These are phyloP conservation scores for Penicillium paxilli DNA, from an alignment of 495 filamentous ascomycete genomes.

Conservation along the genomic window DNA sequence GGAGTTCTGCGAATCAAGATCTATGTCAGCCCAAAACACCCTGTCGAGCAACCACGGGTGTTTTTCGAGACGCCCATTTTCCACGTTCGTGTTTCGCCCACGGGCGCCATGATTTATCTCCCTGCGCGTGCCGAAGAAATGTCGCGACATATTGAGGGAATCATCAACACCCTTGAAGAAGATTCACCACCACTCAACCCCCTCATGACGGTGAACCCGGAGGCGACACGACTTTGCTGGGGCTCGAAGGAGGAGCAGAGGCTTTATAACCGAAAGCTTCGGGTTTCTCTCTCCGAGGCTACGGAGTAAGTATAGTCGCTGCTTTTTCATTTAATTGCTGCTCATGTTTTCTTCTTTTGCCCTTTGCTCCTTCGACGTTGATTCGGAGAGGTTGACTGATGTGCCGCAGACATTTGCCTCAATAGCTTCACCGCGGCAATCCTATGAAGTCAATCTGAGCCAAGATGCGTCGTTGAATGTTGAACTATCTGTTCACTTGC, in stretches of 20 bases:
- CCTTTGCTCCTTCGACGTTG: too few relatives aligned
- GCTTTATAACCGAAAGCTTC: constrained; percentile 77
- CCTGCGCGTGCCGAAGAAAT: constrained; percentile 73
- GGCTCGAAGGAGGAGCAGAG: constrained; percentile 75
- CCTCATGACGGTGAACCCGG: constrained; percentile 80
- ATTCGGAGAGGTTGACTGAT: too few relatives aligned
- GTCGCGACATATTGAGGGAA: constrained; percentile 79
- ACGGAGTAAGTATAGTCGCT: background rate
- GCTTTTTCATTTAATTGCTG: background rate
- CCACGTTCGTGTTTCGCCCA: constrained; percentile 80
- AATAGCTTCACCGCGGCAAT: too few relatives aligned
- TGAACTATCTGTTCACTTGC: too few relatives aligned
- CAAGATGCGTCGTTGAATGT: too few relatives aligned
- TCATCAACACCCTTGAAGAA: constrained; percentile 82
- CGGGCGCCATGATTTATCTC: constrained; percentile 83
- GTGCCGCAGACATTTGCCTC: too few relatives aligned
- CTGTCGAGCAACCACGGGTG: constrained; percentile 86
- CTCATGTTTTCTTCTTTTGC: background rate
- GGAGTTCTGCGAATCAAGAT: constrained; percentile 83
- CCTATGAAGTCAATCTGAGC: too few relatives aligned
- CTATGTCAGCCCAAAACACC: constrained; percentile 83
- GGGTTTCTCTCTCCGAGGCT: constrained; percentile 45
- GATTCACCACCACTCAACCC: constrained; percentile 88
- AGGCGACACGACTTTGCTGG: constrained; percentile 88
- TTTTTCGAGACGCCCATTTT: constrained; percentile 79